Evolutionary conservation across 2,329 filamentous ascomycete genomes (phyloP).

Genomic region (Xylaria sp.): DNA sequence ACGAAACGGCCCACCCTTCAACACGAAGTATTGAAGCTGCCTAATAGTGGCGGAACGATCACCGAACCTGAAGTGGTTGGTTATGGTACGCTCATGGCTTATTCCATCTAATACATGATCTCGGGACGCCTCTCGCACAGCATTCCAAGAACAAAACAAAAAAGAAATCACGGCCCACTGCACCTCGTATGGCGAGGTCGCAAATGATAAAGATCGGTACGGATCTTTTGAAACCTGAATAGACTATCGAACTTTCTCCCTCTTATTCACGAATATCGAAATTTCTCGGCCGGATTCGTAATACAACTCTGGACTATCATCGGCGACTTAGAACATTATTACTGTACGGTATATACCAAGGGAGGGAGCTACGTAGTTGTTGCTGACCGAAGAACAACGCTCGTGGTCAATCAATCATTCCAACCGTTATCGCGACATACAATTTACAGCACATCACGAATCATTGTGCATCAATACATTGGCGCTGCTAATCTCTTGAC

Average conservation of each 20-base stretch:
- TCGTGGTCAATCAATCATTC: not conserved
- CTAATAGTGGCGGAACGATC: constrained; percentile 1
- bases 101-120: constrained; percentile 8
- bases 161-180: constrained; percentile 29
- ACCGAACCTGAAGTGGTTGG: constrained; percentile 1
- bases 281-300: constrained; percentile 28
- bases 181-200: constrained; percentile 1
- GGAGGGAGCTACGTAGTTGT: not conserved
- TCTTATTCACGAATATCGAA: constrained; percentile 15
- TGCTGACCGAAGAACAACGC: not conserved
- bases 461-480: not conserved
- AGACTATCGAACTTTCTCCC: constrained; percentile 20
- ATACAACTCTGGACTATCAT: constrained; percentile 2
- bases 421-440: constrained; percentile 1
- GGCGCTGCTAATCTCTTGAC: not conserved
- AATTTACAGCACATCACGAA: not conserved
- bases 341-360: constrained; percentile 20
- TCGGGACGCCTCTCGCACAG: constrained; percentile 24
- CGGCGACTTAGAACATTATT: constrained; percentile 8
- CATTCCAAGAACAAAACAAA: constrained; percentile 26
- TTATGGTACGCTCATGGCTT: constrained; percentile 24
- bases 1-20: constrained; percentile 12
- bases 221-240: constrained; percentile 26
- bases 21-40: constrained; percentile 16
- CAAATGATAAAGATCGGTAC: constrained; percentile 21